Base-by-base conservation (phyloP, 345 rosid genomes). In the Cochlearia excelsa region DNA sequence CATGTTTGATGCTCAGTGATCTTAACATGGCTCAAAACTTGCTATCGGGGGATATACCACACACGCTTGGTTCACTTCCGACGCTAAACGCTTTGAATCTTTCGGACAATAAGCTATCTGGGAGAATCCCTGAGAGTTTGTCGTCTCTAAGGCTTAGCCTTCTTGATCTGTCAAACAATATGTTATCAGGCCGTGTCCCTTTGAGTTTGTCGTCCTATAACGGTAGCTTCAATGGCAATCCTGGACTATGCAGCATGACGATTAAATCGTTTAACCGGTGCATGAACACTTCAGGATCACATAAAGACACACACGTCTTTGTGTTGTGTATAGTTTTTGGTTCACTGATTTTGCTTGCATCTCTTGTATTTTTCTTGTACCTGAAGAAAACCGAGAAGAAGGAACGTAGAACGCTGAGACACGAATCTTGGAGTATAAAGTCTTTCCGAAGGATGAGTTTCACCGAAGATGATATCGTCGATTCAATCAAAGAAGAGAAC, bases 401-500 rank as follows among this genome's bases (percentile, higher is more conserved):
- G 33, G 72, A 67, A 1, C 71, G 72, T 7, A 75, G 72, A 41
- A 81, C 87, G 3, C 61, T 86, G 42, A 86, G 75, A 77, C 84
- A 78, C 39, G 90, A 79, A 65, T 82, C 88, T 23, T 92, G 98
- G 98, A 81, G 82, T 51, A 76, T 92, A 33, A 84, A 83, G 74
- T 77, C 95, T 1, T 92, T 84, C 75, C 89, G 86, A 5, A 75
- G 80, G 58, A 63, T 92, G 51, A 83, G 66, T 60, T 83, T 89
- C 56, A 71, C 79, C 0, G 91, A 92, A 75, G 88, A 83, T 26
- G 95, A 86, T 70, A 86, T 92, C 75, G 77, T 92, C 4, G 88
- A 87, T 77, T 81, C 99, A 4, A 86, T 92, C 54, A 85, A 83
- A 67, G 83, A 75, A 52, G 97, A 89, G 79, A 88, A 92, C 60